Evolutionary conservation across 1,139 yeast species (phyloP).

Genomic region (Hemisphaericaspora lyxosophila): DNA sequence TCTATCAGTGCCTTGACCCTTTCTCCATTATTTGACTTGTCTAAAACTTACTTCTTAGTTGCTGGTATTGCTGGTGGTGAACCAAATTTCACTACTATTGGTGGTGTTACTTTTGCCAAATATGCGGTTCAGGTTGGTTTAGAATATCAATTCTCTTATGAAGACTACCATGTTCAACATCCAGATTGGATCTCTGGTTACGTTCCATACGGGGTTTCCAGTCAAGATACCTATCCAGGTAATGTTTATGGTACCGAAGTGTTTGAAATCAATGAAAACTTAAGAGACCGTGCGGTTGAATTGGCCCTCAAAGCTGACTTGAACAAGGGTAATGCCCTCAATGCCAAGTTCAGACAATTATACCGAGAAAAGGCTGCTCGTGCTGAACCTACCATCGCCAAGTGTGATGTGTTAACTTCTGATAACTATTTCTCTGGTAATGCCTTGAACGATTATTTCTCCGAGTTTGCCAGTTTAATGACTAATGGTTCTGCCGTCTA

Average conservation of each 20-base stretch:
- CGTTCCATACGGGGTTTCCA: constrained; percentile 54
- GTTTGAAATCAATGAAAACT: constrained; percentile 58
- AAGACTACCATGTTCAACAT: constrained; percentile 47
- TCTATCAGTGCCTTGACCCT: constrained; percentile 55
- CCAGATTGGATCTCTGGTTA: constrained; percentile 63
- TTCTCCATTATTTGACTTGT: constrained; percentile 55
- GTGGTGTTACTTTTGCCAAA: constrained; percentile 61
- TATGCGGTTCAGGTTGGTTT: constrained; percentile 64
- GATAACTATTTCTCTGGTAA: constrained; percentile 63
- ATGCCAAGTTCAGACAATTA: constrained; percentile 45
- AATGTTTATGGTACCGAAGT: constrained; percentile 66
- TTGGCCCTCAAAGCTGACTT: constrained; percentile 49
- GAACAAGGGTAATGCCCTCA: constrained; percentile 45
- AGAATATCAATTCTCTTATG: constrained; percentile 53
- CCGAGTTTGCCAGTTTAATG: constrained; percentile 46
- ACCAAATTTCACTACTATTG: constrained; percentile 48
- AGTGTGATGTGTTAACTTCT: constrained; percentile 61
- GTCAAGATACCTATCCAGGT: constrained; percentile 52
- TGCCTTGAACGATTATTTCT: constrained; percentile 50
- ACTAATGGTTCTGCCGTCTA: constrained; percentile 62
- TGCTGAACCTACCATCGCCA: constrained; percentile 46
- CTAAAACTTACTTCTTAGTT: constrained; percentile 59
- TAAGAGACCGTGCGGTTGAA: constrained; percentile 58
- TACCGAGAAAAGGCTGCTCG: constrained; percentile 53
- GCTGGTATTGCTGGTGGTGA: constrained; percentile 72